Base-by-base conservation (phyloP, 2,329 filamentous ascomycete species). In the Cercospora beticola region DNA sequence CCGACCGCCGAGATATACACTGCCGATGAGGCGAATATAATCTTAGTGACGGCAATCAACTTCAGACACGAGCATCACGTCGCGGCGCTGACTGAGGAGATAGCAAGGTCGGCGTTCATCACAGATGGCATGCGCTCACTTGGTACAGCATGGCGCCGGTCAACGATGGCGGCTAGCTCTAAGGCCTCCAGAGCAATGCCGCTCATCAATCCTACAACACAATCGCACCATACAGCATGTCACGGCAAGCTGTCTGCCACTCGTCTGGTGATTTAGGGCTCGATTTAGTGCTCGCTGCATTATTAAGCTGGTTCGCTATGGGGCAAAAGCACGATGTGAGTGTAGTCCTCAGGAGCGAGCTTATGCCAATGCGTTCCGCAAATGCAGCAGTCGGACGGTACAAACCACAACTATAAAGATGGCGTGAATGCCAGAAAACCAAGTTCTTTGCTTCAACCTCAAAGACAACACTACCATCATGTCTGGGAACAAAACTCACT, bases 401-500 rank as follows among this genome's bases (percentile, higher is more conserved):
- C 36, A 40, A 40, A 40, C 18, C 10, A 49, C 43, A 16, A 56
- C 21, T 28, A 56, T 56, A 56, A 56, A 56, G 49, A n/a, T 56
- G 49, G 49, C 49, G 23, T 26, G 49, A 56, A 56, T 14, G 12
- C 49, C 49, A 54, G 23, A 26, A 14, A 16, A 9, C 18, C 21
- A 54, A 16, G 21, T 54, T 4, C 56, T 33, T 8, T 59, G 56
- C 28, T 59, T 28, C 26, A 33, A 12, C 31, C 31, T 26, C 56
- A n/a, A 54, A 16, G 21, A 23, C 10, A 14, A 5, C n/a, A 33
- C 16, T 36, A 6, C 16, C 40, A 21, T 52, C 57, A 73, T 73
- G 72, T 62, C 71, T 43, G 36, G 36, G 4, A 43, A 43, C 3
- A 70, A 67, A 57, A 43, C 49, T 16, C 72, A 73, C 64, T 68